These are phyloP conservation scores for Grammothele lineata DNA, from an alignment of 768 basidiomycete genomes.

Conservation along the genomic window DNA sequence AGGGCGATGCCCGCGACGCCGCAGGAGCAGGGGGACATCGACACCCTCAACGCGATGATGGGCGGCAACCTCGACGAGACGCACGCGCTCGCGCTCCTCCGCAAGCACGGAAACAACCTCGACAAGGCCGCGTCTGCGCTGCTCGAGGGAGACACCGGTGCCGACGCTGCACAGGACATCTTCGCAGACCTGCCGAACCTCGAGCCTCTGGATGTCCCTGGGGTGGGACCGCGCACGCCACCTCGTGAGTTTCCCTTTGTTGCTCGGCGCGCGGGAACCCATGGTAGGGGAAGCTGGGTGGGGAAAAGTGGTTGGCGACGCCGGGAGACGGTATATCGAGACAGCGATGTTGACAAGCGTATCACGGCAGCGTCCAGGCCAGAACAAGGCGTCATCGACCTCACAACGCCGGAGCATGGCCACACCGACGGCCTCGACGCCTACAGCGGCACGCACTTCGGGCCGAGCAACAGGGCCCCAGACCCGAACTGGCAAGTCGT, in stretches of 20 bases:
- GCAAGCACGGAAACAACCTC: constrained; percentile 55
- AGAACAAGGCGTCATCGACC: constrained; percentile 46
- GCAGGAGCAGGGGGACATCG: constrained; percentile 27
- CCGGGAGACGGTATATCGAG: too few relatives aligned
- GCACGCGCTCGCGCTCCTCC: constrained; percentile 50
- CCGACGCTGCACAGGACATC: constrained; percentile 5
- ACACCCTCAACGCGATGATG: constrained; percentile 35
- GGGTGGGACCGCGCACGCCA: constrained; percentile 22
- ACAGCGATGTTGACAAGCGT: too few relatives aligned
- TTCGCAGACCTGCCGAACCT: constrained; percentile 7
- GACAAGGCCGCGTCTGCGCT: constrained; percentile 32
- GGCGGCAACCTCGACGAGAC: constrained; percentile 37
- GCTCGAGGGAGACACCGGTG: constrained; percentile 27
- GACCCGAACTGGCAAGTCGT: constrained; percentile 70
- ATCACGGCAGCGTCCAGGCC: constrained; percentile 29
- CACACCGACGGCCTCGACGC: constrained; percentile 52
- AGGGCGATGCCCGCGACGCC: constrained; percentile 15
- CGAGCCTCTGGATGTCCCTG: constrained; percentile 9
- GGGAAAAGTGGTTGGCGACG: too few relatives aligned
- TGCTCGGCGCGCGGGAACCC: background rate
- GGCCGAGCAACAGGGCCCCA: constrained; percentile 56
- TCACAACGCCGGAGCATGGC: too few relatives aligned
- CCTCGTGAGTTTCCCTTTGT: constrained; percentile 20
- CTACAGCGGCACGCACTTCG: constrained; percentile 47
- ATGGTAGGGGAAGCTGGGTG: background rate